Evolutionary conservation across 2,329 filamentous ascomycete species (phyloP).

Genomic region (Epichloe sp.): DNA sequence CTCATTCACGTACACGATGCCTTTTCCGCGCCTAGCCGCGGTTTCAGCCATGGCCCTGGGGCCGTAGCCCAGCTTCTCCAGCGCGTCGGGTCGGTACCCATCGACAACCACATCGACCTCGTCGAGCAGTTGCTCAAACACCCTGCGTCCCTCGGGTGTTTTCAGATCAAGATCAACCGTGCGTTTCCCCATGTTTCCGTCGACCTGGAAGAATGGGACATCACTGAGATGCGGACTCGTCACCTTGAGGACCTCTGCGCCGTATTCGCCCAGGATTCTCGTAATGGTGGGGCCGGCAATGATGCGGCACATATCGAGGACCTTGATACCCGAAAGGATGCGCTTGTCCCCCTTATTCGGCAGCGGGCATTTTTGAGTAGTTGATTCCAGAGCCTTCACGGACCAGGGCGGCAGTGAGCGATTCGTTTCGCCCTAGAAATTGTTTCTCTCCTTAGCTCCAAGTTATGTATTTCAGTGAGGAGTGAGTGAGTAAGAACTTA

Average conservation of each 20-base stretch:
- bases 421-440: constrained; percentile 24
- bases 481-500: constrained; percentile 8
- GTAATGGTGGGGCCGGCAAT: constrained; percentile 65
- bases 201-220: constrained; percentile 59
- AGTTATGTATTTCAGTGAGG: too few species aligned
- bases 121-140: constrained; percentile 45
- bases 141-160: constrained; percentile 32
- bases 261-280: constrained; percentile 60
- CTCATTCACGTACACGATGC: constrained; percentile 55
- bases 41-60: constrained; percentile 38
- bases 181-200: constrained; percentile 61
- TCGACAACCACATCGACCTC: constrained; percentile 54
- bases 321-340: constrained; percentile 48
- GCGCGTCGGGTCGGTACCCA: constrained; percentile 54
- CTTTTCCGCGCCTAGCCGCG: constrained; percentile 41
- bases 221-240: constrained; percentile 56
- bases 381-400: constrained; percentile 35
- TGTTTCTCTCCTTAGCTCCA: too few species aligned
- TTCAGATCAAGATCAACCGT: constrained; percentile 51
- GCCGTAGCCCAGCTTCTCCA: constrained; percentile 51
- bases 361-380: constrained; percentile 34
- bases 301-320: constrained; percentile 62
- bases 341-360: constrained; percentile 11
- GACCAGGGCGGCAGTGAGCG: constrained; percentile 31
- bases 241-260: constrained; percentile 60